A percentile compares a stretch with the other conserved stretches of the same genome.
Evolutionary conservation across 257 asterid genomes (phyloP).

Genomic region (Sherardia arvensis): DNA sequence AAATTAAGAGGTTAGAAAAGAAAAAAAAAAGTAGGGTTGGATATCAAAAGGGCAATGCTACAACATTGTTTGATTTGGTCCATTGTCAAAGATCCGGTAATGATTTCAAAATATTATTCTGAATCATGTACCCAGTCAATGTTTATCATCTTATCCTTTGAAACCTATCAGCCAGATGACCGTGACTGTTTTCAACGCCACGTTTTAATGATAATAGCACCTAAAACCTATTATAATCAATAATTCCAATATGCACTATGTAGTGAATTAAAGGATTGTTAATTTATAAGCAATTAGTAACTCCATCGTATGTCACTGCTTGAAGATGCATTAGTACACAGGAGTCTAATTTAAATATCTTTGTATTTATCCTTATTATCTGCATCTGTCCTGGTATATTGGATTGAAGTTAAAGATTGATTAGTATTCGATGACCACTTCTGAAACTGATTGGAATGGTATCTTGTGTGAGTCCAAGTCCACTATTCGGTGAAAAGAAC

Average conservation of each 20-base stretch:
- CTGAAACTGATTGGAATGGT: background rate
- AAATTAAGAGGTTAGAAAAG: background rate
- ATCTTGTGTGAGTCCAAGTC: background rate
- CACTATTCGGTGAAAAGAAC: background rate
- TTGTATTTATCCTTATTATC: background rate
- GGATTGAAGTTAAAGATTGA: background rate
- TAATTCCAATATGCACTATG: background rate
- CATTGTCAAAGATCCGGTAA: background rate
- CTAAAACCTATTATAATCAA: background rate
- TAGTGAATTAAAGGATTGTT: background rate
- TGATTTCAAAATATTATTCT: background rate
- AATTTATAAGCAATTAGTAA: background rate
- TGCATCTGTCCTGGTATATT: background rate
- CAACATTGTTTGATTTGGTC: background rate
- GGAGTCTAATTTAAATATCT: background rate
- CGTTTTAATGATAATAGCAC: background rate
- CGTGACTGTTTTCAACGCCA: background rate
- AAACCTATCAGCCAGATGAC: background rate
- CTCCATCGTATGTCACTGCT: background rate
- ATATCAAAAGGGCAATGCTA: background rate
- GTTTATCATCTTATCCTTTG: background rate
- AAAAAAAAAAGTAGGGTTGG: background rate
- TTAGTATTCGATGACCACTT: background rate
- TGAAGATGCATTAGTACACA: background rate
- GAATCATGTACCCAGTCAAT: too few species aligned